Base-by-base conservation (phyloP, 805 yeast species). In the Peterozyma toletana region DNA sequence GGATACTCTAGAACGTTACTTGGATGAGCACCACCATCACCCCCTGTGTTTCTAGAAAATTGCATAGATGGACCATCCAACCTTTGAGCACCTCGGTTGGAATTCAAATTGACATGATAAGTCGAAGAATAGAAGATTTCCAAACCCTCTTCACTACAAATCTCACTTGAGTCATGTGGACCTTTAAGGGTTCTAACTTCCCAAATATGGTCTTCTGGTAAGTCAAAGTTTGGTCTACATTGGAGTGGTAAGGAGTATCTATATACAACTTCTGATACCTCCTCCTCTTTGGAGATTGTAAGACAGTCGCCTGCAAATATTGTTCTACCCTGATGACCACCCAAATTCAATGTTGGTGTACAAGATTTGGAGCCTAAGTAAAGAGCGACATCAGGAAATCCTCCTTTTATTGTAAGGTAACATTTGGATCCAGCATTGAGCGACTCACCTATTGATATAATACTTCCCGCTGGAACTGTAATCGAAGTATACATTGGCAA, bases 1-100 rank as follows among this genome's bases (percentile, higher is more conserved):
- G 56, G 54, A 44, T 58, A 58, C 37, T 58, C 63, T 9, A 58
- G 37, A 9, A 57, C 51, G 38, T 58, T 58, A 41, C 53, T 49
- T 36, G 63, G 62, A 47, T 58, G 62, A 17, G 57, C 53, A 17
- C 63, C 63, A 42, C 63, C 63, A 48, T 58, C 63, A 7, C 59
- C 57, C 29, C 63, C 63, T 33, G 50, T 7, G 5, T 30, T 13
- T 44, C 63, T 47, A 3, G 51, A 41, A 27, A 58, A 58, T 4
- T 40, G 36, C 40, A 57, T 48, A 2, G 47, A 39, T 9, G 63
- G 63, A 5, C 63, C 63, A 47, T 58, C 63, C n/a, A 58, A 39
- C 41, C 54, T 51, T 18, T 50, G 47, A 16, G 62, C 60, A 36
- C 63, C 63, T 48, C 63, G 50, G 40, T 58, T 58, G 2, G 63